Conservation (phyloP, 2,329 filamentous ascomycete species). For the Penicillium decumbens region DNA sequence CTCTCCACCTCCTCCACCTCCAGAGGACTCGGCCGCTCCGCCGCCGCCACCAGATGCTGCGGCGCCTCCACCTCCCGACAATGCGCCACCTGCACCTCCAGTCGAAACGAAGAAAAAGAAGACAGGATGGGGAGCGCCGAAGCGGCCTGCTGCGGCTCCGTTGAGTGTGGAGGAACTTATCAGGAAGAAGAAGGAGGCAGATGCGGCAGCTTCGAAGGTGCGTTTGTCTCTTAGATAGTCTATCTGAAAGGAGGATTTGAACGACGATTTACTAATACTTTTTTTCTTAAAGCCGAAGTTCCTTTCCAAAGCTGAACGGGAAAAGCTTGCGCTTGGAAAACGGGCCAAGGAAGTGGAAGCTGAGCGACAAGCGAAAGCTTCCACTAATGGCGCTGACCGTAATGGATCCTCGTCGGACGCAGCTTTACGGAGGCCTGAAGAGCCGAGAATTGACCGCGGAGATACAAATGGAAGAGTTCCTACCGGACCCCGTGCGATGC, state of each 20-base stretch:
- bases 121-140: conserved; percentile 47
- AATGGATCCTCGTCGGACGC: conserved; percentile 20
- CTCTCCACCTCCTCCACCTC: conserved; percentile 41
- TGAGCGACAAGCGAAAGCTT: conserved; percentile 48
- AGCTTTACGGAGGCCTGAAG: conserved; percentile 15
- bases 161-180: conserved; percentile 82
- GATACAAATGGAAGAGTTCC: conserved; percentile 41
- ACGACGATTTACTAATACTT: conserved; percentile 17
- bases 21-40: conserved; percentile 36
- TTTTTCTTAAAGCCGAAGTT: conserved; percentile 63
- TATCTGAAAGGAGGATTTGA: background rate
- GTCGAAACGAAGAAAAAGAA: conserved; percentile 46
- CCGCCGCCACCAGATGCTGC: conserved; percentile 40
- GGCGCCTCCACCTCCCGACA: conserved; percentile 42
- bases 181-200: conserved; percentile 77
- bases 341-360: conserved; percentile 66
- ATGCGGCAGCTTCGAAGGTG: conserved; percentile 75
- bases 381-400: conserved; percentile 24
- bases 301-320: conserved; percentile 75
- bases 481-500: conserved; percentile 66
- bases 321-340: conserved; percentile 74
- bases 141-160: conserved; percentile 45
- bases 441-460: conserved; percentile 17
- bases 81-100: conserved; percentile 43
- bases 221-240: conserved; percentile 19